Percentiles rank a stretch among this genome's conserved stretches.
These are phyloP conservation scores for Venturia pyrina DNA, from an alignment of 2,329 filamentous ascomycete genomes.

Conservation along the genomic window DNA sequence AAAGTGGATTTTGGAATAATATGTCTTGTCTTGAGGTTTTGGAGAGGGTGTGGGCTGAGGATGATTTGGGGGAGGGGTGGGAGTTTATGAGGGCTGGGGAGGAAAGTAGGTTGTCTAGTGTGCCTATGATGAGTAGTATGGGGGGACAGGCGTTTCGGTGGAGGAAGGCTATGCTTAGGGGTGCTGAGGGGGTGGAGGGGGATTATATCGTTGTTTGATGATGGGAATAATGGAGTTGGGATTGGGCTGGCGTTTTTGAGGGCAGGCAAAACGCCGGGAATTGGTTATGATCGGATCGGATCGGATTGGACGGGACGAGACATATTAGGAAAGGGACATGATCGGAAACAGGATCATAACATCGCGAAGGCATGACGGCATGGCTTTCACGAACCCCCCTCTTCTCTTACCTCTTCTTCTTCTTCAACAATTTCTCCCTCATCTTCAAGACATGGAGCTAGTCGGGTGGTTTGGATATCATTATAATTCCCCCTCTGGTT, in stretches of 20 bases:
- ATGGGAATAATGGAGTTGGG: background rate
- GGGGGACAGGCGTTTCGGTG: conserved; percentile 36
- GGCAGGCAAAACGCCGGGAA: background rate
- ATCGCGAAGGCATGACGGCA: too few relatives aligned
- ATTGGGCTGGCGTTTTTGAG: background rate
- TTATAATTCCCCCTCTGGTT: too few relatives aligned
- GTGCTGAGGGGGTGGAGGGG: conserved; percentile 27
- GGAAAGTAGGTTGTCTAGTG: conserved; percentile 17
- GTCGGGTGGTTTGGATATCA: background rate
- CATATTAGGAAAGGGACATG: too few relatives aligned
- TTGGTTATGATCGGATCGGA: background rate
- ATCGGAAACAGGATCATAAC: too few relatives aligned
- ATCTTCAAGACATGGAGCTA: background rate
- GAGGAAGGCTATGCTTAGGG: conserved; percentile 40
- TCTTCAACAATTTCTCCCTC: background rate
- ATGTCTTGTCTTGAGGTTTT: conserved; percentile 74
- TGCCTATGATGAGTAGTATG: conserved; percentile 17
- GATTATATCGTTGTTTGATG: conserved; percentile 21
- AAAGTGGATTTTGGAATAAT: conserved; percentile 91
- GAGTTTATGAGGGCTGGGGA: conserved; percentile 13
- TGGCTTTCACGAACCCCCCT: too few relatives aligned
- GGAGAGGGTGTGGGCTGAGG: conserved; percentile 69
- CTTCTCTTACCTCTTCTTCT: too few relatives aligned
- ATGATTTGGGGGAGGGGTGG: conserved; percentile 26
- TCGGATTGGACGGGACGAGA: too few relatives aligned